Percentiles rank a stretch among this genome's conserved stretches.
phyloP scores from a whole-genome alignment of 2,329 filamentous ascomycete genomes.

The Raffaelea albimanens region DNA sequence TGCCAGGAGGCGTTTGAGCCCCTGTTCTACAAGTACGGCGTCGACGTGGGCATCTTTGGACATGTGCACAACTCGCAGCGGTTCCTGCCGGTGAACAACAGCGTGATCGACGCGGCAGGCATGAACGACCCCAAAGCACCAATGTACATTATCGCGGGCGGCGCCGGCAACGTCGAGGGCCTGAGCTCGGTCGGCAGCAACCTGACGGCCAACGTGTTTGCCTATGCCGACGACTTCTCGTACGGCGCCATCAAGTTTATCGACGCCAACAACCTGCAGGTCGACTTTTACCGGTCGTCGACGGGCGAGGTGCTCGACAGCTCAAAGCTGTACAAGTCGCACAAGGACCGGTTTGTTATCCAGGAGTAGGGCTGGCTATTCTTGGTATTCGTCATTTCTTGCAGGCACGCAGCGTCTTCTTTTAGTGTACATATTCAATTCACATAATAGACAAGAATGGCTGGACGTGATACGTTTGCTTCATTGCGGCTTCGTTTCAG shows the following conservation, averaged over 20 bases:
- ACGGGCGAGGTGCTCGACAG: slow-evolving; percentile 39
- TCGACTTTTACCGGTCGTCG: slow-evolving; percentile 39
- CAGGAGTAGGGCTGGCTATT: slow-evolving; percentile 15
- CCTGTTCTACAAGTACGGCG: slow-evolving; percentile 44
- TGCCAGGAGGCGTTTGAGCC: slow-evolving; percentile 45
- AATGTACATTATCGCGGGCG: not conserved
- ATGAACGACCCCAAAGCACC: slow-evolving; percentile 22
- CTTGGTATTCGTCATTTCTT: too few species aligned
- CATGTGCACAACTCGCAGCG: slow-evolving; percentile 51
- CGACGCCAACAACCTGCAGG: slow-evolving; percentile 33
- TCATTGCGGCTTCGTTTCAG: too few species aligned
- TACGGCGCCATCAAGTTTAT: slow-evolving; percentile 39
- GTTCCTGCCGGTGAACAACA: slow-evolving; percentile 31
- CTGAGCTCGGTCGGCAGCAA: slow-evolving; percentile 31
- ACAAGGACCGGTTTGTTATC: slow-evolving; percentile 33
- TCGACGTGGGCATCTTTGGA: slow-evolving; percentile 47
- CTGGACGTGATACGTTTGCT: too few species aligned
- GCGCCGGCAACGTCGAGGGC: slow-evolving; percentile 45
- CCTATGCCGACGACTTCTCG: slow-evolving; percentile 41
- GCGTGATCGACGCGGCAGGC: slow-evolving; percentile 24
- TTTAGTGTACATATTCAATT: too few species aligned
- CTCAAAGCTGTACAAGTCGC: slow-evolving; percentile 38
- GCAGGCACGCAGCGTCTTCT: too few species aligned
- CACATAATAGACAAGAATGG: too few species aligned
- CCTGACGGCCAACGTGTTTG: slow-evolving; percentile 34